Conservation (phyloP, 495 filamentous ascomycete species). For the Oidiodendron maius region DNA sequence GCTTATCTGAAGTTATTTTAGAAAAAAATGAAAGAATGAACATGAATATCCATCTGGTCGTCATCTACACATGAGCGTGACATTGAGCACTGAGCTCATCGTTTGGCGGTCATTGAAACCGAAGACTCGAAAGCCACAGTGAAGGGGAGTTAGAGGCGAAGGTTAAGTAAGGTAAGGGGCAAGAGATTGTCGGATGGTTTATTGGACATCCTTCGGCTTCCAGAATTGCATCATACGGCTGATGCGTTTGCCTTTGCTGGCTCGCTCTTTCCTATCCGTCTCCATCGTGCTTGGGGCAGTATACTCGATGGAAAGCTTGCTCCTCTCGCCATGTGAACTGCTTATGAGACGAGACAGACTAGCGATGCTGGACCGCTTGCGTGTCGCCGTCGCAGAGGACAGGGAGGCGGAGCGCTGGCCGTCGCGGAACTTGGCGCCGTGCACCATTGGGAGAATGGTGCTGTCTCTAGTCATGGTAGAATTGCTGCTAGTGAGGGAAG, state of each 20-base stretch:
- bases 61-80: slow-evolving; percentile 20
- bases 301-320: slow-evolving; percentile 74
- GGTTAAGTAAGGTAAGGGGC: neutral
- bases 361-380: slow-evolving; percentile 77
- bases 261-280: slow-evolving; percentile 55
- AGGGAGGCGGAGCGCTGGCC: slow-evolving; percentile 65
- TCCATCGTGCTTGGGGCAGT: slow-evolving; percentile 44
- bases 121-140: neutral
- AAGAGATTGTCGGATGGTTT: neutral
- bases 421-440: slow-evolving; percentile 32
- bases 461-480: slow-evolving; percentile 76
- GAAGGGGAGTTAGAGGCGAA: neutral
- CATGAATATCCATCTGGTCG: slow-evolving; percentile 19
- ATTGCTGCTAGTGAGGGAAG: slow-evolving; percentile 78
- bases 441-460: slow-evolving; percentile 19
- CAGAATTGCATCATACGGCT: slow-evolving; percentile 83
- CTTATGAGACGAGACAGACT: slow-evolving; percentile 81
- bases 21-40: slow-evolving; percentile 18
- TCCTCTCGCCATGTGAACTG: slow-evolving; percentile 69
- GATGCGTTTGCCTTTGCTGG: slow-evolving; percentile 65
- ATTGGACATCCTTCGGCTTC: slow-evolving; percentile 17
- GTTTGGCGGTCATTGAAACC: neutral
- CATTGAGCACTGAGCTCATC: slow-evolving; percentile 10
- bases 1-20: slow-evolving; percentile 1
- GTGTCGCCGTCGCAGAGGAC: slow-evolving; percentile 57